phyloP scores from a whole-genome alignment of 345 rosid genomes.

The Syzygium aqueum region DNA sequence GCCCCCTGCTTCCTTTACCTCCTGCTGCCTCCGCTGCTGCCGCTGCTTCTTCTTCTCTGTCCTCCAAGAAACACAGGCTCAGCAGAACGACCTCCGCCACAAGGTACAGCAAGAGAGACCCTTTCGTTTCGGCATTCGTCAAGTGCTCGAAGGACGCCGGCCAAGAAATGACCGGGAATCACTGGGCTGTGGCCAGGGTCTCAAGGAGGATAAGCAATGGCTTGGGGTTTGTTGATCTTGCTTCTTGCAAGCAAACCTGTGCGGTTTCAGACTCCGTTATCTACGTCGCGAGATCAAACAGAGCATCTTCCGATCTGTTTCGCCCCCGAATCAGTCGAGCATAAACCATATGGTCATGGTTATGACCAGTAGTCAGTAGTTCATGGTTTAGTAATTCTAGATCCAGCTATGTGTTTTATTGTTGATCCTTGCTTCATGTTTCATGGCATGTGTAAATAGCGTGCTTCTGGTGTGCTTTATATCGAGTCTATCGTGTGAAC shows the following conservation, averaged over 20 bases:
- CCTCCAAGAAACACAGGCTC: background rate
- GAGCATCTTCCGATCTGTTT: background rate
- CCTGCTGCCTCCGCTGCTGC: background rate
- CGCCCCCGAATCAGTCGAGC: background rate
- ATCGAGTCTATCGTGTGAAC: background rate
- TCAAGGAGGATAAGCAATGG: slow-evolving; percentile 28
- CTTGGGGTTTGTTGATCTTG: background rate
- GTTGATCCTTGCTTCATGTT: background rate
- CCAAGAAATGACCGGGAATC: background rate
- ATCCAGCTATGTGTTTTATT: background rate
- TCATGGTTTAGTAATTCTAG: background rate
- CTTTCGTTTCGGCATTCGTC: slow-evolving; percentile 1
- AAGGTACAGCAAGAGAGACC: slow-evolving; percentile 1
- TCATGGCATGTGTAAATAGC: background rate
- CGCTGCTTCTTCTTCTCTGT: background rate
- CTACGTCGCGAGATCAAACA: background rate
- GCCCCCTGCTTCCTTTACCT: background rate
- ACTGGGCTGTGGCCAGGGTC: background rate
- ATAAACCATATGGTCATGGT: background rate
- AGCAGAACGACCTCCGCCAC: background rate
- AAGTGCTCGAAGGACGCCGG: slow-evolving; percentile 4
- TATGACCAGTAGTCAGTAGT: background rate
- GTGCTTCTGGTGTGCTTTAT: background rate
- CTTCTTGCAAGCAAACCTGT: slow-evolving; percentile 6
- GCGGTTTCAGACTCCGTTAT: slow-evolving; percentile 3